phyloP scores from a whole-genome alignment of 176 grass and related monocot genomes.

The Paspalum notatum region DNA sequence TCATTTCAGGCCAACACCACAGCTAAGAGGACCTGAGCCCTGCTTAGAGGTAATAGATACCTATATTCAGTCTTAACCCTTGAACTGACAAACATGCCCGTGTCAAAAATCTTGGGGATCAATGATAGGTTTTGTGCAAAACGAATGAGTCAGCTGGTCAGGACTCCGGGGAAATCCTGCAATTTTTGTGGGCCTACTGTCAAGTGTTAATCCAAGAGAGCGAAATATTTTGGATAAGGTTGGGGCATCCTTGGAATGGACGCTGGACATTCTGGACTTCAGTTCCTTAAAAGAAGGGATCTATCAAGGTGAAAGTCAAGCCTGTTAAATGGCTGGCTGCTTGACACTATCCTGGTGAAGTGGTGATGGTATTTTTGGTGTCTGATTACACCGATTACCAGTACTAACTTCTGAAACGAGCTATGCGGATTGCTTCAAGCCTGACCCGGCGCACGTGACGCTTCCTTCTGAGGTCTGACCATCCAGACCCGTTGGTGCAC shows the following conservation, averaged over 20 bases:
- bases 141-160: background rate
- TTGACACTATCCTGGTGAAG: too few species aligned
- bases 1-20: background rate
- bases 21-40: background rate
- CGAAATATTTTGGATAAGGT: background rate
- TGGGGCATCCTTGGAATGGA: background rate
- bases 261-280: background rate
- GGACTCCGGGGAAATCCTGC: background rate
- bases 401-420: conserved; percentile 32
- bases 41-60: conserved; percentile 20
- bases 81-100: conserved; percentile 13
- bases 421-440: conserved; percentile 28
- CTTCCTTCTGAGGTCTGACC: conserved; percentile 16
- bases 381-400: background rate
- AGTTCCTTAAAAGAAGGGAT: too few species aligned
- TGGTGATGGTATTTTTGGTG: background rate
- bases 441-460: background rate
- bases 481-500: background rate
- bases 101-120: background rate
- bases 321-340: background rate
- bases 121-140: background rate
- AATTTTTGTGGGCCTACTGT: background rate
- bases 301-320: background rate
- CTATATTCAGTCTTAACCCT: background rate
- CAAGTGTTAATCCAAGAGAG: background rate